Percentiles rank a stretch among this genome's conserved stretches.
phyloP scores from a whole-genome alignment of 106 monocot genomes.

The Allium cepa region DNA sequence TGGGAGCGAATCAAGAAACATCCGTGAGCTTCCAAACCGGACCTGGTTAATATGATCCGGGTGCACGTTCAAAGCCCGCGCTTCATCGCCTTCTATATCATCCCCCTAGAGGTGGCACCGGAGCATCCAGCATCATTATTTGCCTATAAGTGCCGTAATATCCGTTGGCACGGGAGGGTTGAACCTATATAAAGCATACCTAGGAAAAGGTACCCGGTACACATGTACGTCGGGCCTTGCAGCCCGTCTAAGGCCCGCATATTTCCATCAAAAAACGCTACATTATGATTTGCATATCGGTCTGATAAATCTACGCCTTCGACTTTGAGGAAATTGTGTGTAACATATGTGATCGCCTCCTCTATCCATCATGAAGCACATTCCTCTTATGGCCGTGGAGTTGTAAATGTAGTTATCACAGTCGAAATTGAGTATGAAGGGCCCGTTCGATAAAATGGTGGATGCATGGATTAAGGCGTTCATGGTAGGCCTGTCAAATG shows the following conservation, averaged over 20 bases:
- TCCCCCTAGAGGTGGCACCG: slow-evolving; percentile 26
- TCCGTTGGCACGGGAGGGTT: slow-evolving; percentile 37
- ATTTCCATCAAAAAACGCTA: slow-evolving; percentile 96
- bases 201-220: slow-evolving; percentile 66
- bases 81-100: too few species aligned
- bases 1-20: slow-evolving; percentile 59
- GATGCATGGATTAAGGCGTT: slow-evolving; percentile 84
- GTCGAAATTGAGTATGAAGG: slow-evolving; percentile 97
- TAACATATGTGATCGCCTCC: slow-evolving; percentile 92
- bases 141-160: neutral
- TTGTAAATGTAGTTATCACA: slow-evolving; percentile 98
- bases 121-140: slow-evolving; percentile 24
- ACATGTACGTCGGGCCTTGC: slow-evolving; percentile 80
- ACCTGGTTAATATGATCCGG: slow-evolving; percentile 29
- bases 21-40: slow-evolving; percentile 66
- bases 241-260: slow-evolving; percentile 89
- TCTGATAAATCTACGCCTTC: slow-evolving; percentile 96
- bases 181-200: slow-evolving; percentile 82
- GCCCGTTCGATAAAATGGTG: slow-evolving; percentile 82
- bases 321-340: slow-evolving; percentile 88
- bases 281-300: slow-evolving; percentile 96
- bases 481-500: too few species aligned
- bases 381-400: slow-evolving; percentile 65
- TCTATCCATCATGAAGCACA: slow-evolving; percentile 98
- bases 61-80: slow-evolving; percentile 7